Conservation (phyloP, 768 basidiomycete genomes). For the Lactifluus piperatus region DNA sequence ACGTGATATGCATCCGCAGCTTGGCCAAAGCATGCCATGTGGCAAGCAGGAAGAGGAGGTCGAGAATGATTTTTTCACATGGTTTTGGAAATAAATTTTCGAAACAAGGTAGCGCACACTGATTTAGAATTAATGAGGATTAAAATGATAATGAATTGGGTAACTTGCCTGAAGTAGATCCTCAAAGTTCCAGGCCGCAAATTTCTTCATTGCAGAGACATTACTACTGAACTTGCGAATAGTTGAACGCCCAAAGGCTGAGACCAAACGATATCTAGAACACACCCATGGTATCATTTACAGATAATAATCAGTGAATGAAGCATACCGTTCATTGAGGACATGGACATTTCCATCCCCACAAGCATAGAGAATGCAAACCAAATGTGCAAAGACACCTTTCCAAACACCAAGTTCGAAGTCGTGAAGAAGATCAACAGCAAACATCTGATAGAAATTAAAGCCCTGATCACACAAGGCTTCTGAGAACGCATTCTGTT, state of each 20-base stretch:
- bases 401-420: background rate
- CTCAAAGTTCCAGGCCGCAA: background rate
- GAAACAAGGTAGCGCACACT: background rate
- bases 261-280: background rate
- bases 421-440: background rate
- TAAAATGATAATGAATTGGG: too few relatives aligned
- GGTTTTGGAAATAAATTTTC: constrained; percentile 26
- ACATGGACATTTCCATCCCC: too few relatives aligned
- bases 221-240: background rate
- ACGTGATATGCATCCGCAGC: background rate
- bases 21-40: background rate
- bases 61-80: constrained; percentile 32
- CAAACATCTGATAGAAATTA: background rate
- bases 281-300: too few relatives aligned
- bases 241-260: background rate
- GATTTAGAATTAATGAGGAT: background rate
- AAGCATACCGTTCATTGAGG: background rate
- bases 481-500: background rate
- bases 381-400: background rate
- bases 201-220: background rate
- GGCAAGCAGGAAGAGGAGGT: constrained; percentile 21
- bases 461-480: too few relatives aligned
- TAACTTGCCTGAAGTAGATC: background rate
- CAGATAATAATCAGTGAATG: too few relatives aligned
- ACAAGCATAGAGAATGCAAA: background rate